Percentiles rank a stretch among this genome's conserved stretches.
Evolutionary conservation across 768 basidiomycete genomes (phyloP).

Genomic region (Coprinopsis sp.): DNA sequence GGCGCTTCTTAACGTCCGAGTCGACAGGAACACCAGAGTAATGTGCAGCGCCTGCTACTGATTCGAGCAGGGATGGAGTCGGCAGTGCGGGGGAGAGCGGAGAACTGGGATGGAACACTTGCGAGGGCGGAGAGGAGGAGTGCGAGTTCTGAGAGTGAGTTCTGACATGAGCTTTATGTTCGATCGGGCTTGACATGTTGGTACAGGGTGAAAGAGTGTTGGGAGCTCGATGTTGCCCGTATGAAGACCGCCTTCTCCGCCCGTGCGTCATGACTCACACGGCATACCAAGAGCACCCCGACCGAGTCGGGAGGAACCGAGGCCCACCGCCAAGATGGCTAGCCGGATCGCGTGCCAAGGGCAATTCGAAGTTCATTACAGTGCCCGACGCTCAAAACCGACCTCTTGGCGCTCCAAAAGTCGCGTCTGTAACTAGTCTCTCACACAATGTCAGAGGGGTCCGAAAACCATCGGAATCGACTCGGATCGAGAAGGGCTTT

Average conservation of each 20-base stretch:
- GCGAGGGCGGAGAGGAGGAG: conserved; percentile 37
- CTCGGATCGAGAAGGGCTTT: neutral
- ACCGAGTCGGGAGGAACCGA: no score
- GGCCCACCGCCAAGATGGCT: no score
- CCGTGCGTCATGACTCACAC: no score
- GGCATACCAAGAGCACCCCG: no score
- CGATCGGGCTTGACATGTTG: no score
- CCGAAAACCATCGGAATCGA: neutral
- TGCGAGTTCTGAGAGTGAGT: no score
- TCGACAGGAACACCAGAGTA: conserved; percentile 51
- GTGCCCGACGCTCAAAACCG: conserved; percentile 1
- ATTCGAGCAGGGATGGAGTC: conserved; percentile 48
- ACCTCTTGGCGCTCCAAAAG: neutral
- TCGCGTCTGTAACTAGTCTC: neutral
- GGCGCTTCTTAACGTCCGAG: conserved; percentile 23
- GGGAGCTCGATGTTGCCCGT: no score
- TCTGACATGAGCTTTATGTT: neutral
- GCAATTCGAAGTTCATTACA: no score
- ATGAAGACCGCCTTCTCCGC: no score
- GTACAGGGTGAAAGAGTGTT: no score
- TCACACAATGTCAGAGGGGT: neutral
- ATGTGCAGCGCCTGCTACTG: conserved; percentile 58
- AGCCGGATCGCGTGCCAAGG: no score
- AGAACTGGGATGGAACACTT: conserved; percentile 41
- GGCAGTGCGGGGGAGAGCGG: conserved; percentile 38